Percentiles rank a stretch among this genome's conserved stretches.
phyloP scores from a whole-genome alignment of 345 rosid genomes.

The Arabidopsis arenosa region DNA sequence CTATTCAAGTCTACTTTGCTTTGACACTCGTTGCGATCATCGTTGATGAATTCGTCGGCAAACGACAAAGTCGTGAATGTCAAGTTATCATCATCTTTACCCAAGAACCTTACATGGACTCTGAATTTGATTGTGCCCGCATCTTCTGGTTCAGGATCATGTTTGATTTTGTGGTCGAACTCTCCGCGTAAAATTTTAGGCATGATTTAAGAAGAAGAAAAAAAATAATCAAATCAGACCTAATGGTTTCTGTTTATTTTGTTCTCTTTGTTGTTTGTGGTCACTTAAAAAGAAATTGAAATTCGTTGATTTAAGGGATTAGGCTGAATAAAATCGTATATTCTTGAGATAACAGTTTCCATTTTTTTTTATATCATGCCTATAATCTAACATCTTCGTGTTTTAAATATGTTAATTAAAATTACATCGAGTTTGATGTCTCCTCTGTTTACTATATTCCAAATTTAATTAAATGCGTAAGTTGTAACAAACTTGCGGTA shows the following conservation, averaged over 20 bases:
- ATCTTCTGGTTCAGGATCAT: constrained; percentile 11
- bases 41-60: constrained; percentile 6
- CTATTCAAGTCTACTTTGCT: too few species aligned
- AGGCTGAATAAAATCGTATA: not conserved
- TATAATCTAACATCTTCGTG: too few species aligned
- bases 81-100: not conserved
- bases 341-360: not conserved
- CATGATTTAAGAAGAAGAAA: not conserved
- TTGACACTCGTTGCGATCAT: too few species aligned
- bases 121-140: constrained; percentile 17
- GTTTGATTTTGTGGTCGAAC: not conserved
- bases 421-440: too few species aligned
- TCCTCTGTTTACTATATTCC: too few species aligned
- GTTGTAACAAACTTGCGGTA: too few species aligned
- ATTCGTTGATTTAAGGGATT: not conserved
- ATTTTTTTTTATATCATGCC: not conserved
- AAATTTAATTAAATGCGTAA: too few species aligned
- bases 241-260: not conserved
- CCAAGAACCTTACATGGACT: not conserved
- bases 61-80: not conserved
- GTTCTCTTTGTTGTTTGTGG: not conserved
- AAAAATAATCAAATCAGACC: not conserved
- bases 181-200: not conserved
- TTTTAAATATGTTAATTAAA: too few species aligned
- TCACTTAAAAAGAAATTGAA: not conserved